phyloP scores from a whole-genome alignment of 2,329 filamentous ascomycete genomes.

The Pyrenochaeta sp. region DNA sequence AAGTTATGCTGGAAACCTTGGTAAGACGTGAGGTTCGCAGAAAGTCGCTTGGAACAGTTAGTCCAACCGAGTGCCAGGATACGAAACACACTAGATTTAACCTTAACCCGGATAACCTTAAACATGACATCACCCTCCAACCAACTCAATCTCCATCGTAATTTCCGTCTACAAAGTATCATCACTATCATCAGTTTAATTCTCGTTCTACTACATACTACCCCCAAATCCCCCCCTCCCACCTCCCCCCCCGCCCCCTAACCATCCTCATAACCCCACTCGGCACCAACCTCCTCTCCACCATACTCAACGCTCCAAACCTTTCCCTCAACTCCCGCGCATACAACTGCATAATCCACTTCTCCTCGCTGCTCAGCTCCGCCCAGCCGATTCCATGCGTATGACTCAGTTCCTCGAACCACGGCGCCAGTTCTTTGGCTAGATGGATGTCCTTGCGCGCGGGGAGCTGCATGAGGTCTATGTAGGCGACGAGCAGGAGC shows the following conservation, averaged over 20 bases:
- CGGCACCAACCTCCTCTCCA: slow-evolving; percentile 53
- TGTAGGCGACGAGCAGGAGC: slow-evolving; percentile 48
- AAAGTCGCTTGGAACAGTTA: slow-evolving; percentile 13
- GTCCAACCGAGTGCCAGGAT: slow-evolving; percentile 11
- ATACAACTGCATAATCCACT: slow-evolving; percentile 55
- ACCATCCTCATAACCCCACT: slow-evolving; percentile 52
- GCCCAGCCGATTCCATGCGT: slow-evolving; percentile 5
- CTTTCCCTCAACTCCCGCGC: slow-evolving; percentile 48
- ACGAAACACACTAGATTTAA: no score
- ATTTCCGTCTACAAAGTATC: no score
- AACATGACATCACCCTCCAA: slow-evolving; percentile 5
- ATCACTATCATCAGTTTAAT: no score
- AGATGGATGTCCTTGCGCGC: slow-evolving; percentile 31
- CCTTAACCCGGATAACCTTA: no score
- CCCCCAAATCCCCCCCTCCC: slow-evolving; percentile 5
- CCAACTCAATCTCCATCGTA: no score
- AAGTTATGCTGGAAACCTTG: not conserved
- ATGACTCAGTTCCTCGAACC: slow-evolving; percentile 2
- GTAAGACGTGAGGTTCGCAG: slow-evolving; percentile 11
- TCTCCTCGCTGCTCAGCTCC: slow-evolving; percentile 14
- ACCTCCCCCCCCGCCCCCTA: slow-evolving; percentile 41
- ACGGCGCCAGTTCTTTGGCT: slow-evolving; percentile 19
- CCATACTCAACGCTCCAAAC: slow-evolving; percentile 49
- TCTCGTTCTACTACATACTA: not conserved
- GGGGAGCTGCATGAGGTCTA: slow-evolving; percentile 49